Base-by-base conservation (phyloP, 768 basidiomycete species). In the Trametopsis cervina region DNA sequence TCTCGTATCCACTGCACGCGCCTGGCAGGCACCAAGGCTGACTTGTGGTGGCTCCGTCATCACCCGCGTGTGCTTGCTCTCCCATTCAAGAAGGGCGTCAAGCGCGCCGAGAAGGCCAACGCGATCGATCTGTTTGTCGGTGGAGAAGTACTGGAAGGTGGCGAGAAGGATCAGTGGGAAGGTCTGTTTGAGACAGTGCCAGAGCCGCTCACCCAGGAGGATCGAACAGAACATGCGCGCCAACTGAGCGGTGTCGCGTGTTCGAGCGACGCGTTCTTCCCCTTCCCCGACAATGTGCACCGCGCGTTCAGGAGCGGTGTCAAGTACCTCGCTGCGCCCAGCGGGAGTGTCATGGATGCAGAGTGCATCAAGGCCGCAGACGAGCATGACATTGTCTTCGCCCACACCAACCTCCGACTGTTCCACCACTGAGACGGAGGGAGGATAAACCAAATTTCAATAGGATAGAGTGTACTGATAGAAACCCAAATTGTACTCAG, bases 1-100 rank as follows among this genome's bases (percentile, higher is more conserved):
- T 98, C 95, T 4, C 89, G 96, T 35, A 99, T 99, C 62, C 96
- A 99, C 73, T 99, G 96, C 71, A 99, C 96, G 13, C 89, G 96
- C 24, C 83, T 99, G 39, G 96, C 96, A 2, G 96, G 96, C 2
- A 80, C 84, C 44, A 98, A 99, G 69, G 93, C 95, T n/a, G 96
- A 99, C 69, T 77, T 92, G 55, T 99, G 96, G 96, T 98, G 96
- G 95, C 76, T 98, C 47, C 85, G 96, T 11, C 93, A 98, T 71
- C 93, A 98, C 69, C 85, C 94, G 1, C 84, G 88, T 40, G 95
- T 96, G 38, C 84, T 97, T 53, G 73, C 77, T 3, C 80, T 99
- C 20, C 89, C 95, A 1, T 99, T 97, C 80, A 97, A 95, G 65
- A 92, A 93, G 62, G 94, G 94, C 37, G 85, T 90, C 57, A 98